Evolutionary conservation across 2,329 filamentous ascomycete species (phyloP).

Genomic region (Nemania abortiva): DNA sequence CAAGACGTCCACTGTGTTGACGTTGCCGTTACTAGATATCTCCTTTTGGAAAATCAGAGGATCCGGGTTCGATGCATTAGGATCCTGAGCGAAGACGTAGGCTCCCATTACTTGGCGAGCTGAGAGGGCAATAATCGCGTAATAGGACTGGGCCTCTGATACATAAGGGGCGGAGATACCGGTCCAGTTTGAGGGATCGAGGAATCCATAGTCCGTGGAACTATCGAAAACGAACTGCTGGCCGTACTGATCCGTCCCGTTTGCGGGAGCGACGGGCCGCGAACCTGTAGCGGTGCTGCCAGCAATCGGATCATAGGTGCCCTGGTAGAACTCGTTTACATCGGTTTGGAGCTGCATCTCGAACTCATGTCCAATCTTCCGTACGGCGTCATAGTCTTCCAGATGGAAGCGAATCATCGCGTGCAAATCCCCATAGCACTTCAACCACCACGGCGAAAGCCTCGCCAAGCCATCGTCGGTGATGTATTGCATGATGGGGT

Average conservation of each 20-base stretch:
- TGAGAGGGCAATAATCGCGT: slow-evolving; percentile 80
- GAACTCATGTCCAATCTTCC: slow-evolving; percentile 72
- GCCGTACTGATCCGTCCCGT: slow-evolving; percentile 47
- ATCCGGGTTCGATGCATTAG: slow-evolving; percentile 56
- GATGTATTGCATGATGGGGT: slow-evolving; percentile 77
- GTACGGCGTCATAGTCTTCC: slow-evolving; percentile 71
- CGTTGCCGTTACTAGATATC: slow-evolving; percentile 83
- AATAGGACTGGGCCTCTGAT: slow-evolving; percentile 80
- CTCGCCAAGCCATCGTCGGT: slow-evolving; percentile 74
- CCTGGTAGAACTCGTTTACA: slow-evolving; percentile 72
- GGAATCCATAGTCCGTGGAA: slow-evolving; percentile 42
- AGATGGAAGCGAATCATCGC: slow-evolving; percentile 76
- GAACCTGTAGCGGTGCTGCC: slow-evolving; percentile 63
- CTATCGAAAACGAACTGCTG: slow-evolving; percentile 42
- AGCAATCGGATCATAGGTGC: slow-evolving; percentile 60
- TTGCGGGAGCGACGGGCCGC: slow-evolving; percentile 49
- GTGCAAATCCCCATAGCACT: slow-evolving; percentile 71
- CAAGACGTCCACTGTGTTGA: slow-evolving; percentile 86
- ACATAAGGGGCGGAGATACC: slow-evolving; percentile 70
- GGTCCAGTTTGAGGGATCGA: slow-evolving; percentile 61
- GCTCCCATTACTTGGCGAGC: slow-evolving; percentile 84
- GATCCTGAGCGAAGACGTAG: slow-evolving; percentile 77
- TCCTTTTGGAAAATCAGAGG: slow-evolving; percentile 85
- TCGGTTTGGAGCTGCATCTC: slow-evolving; percentile 73
- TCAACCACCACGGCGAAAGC: slow-evolving; percentile 78